phyloP scores from a whole-genome alignment of 2,329 filamentous ascomycete genomes.

The Colletotrichum siamense region DNA sequence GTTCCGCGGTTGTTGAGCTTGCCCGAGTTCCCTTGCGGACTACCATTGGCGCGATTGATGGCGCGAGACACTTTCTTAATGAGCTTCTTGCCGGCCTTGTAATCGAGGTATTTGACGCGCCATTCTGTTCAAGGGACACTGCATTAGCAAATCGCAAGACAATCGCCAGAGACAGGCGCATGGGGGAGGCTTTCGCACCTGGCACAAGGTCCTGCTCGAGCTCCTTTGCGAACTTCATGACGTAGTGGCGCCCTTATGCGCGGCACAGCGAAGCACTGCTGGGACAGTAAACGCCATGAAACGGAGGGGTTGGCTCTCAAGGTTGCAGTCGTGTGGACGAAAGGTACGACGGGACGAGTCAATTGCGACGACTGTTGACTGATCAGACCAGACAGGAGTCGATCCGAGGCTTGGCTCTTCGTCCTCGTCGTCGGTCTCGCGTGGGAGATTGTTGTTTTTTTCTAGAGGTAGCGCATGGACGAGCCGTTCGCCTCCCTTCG shows the following conservation, averaged over 20 bases:
- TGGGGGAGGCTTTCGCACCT: conserved; percentile 49
- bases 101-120: conserved; percentile 92
- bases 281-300: conserved; percentile 7
- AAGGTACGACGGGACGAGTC: not conserved
- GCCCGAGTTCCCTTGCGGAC: not conserved
- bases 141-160: not conserved
- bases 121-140: conserved; percentile 64
- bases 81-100: conserved; percentile 95
- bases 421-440: not conserved
- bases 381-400: not conserved
- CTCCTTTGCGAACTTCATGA: conserved; percentile 76
- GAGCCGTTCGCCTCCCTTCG: not conserved
- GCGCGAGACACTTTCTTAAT: conserved; percentile 83
- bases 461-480: not conserved
- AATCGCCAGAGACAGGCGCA: not conserved
- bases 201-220: conserved; percentile 88
- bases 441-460: not conserved
- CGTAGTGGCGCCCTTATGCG: conserved; percentile 26
- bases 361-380: not conserved
- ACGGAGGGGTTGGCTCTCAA: not conserved
- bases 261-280: not conserved
- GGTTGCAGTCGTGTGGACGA: not conserved
- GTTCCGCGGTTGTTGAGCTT: not conserved
- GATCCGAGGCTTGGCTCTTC: not conserved
- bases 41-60: conserved; percentile 59